phyloP scores from a whole-genome alignment of 495 filamentous ascomycete genomes.

The Oleoguttula mirabilis region DNA sequence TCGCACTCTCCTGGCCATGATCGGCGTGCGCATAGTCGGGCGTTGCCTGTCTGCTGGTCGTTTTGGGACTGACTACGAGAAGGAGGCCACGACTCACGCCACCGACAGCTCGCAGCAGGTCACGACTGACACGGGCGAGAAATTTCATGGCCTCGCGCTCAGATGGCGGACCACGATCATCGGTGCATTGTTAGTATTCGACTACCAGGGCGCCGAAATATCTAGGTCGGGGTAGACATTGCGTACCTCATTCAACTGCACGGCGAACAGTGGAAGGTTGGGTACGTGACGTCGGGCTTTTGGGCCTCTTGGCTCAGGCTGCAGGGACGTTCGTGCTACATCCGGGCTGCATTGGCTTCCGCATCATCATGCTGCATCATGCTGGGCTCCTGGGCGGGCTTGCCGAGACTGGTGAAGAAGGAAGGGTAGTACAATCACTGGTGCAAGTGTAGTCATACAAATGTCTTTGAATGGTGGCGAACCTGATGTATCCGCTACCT shows the following conservation, averaged over 20 bases:
- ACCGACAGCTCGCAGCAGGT: constrained; percentile 32
- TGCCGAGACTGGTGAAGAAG: constrained; percentile 45
- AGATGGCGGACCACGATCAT: constrained; percentile 52
- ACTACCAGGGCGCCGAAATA: constrained; percentile 70
- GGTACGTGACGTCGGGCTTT: constrained; percentile 74
- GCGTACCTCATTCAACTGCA: constrained; percentile 58
- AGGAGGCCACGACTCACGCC: constrained; percentile 32
- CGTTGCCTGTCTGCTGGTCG: constrained; percentile 41
- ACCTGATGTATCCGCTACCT: too few species aligned
- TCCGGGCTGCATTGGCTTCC: constrained; percentile 53
- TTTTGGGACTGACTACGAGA: constrained; percentile 48
- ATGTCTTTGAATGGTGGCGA: too few species aligned
- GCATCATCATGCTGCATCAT: constrained; percentile 61
- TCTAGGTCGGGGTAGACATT: constrained; percentile 70
- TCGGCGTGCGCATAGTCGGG: constrained; percentile 40
- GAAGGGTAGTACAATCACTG: constrained; percentile 36
- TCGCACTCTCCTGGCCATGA: constrained; percentile 46
- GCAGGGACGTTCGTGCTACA: constrained; percentile 64
- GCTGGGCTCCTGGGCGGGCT: constrained; percentile 49
- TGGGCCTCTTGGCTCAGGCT: constrained; percentile 61
- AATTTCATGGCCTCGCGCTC: constrained; percentile 36
- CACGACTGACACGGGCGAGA: constrained; percentile 10
- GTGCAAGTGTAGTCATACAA: too few species aligned
- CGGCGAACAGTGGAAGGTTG: constrained; percentile 53
- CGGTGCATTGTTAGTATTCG: constrained; percentile 66